Evolutionary conservation across 768 basidiomycete species (phyloP).

Genomic region (Boletus tylopilopsis): DNA sequence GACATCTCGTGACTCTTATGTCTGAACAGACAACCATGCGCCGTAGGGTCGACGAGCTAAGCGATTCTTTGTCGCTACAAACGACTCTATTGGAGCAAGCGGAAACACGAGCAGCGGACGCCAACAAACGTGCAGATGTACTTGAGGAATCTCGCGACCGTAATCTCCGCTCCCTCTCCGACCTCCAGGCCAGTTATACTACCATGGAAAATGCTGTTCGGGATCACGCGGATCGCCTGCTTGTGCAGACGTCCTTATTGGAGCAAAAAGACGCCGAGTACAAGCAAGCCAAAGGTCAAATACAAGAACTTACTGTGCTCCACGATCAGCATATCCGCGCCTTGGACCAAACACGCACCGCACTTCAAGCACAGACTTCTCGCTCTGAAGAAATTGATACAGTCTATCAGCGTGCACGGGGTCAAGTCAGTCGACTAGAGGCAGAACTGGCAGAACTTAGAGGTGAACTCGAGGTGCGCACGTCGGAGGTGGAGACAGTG

Average conservation of each 20-base stretch:
- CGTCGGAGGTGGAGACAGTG: conserved; percentile 68
- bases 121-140: conserved; percentile 69
- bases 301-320: conserved; percentile 66
- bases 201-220: conserved; percentile 61
- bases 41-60: conserved; percentile 66
- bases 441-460: conserved; percentile 74
- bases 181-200: conserved; percentile 63
- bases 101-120: conserved; percentile 72
- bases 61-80: conserved; percentile 70
- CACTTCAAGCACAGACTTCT: conserved; percentile 69
- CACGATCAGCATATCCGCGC: conserved; percentile 85
- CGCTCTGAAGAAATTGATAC: conserved; percentile 78
- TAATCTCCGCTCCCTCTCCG: conserved; percentile 58
- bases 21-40: conserved; percentile 64
- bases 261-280: conserved; percentile 83
- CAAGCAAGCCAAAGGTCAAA: conserved; percentile 54
- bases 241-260: conserved; percentile 67
- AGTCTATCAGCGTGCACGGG: conserved; percentile 66
- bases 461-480: conserved; percentile 74
- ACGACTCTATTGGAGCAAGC: conserved; percentile 76
- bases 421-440: conserved; percentile 69
- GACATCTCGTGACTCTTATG: conserved; percentile 56
- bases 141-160: conserved; percentile 67
- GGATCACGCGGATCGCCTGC: conserved; percentile 71
- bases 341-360: conserved; percentile 79